Conservation (phyloP, 1,139 yeast genomes). For the Geotrichum carabidarum region DNA sequence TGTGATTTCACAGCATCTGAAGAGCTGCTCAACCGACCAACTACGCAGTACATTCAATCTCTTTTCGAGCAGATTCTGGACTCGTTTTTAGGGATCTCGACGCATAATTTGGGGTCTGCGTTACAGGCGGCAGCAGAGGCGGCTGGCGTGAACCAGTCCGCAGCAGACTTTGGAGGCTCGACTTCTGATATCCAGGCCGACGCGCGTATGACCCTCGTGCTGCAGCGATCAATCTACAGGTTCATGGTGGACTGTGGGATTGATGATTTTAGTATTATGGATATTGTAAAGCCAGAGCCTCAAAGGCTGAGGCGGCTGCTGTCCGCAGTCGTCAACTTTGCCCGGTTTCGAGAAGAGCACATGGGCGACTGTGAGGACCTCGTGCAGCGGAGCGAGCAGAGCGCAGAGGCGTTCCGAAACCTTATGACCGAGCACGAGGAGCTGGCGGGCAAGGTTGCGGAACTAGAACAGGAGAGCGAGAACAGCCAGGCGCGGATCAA, state of each 20-base stretch:
- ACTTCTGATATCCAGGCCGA: slow-evolving; percentile 27
- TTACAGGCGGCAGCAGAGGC: slow-evolving; percentile 28
- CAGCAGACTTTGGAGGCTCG: slow-evolving; percentile 36
- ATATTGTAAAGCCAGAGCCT: slow-evolving; percentile 66
- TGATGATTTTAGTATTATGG: slow-evolving; percentile 68
- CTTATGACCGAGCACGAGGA: slow-evolving; percentile 45
- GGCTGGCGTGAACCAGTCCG: slow-evolving; percentile 26
- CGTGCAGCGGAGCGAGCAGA: slow-evolving; percentile 51
- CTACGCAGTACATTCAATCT: slow-evolving; percentile 55
- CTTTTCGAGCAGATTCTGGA: slow-evolving; percentile 70
- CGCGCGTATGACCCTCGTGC: slow-evolving; percentile 45
- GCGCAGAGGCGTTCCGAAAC: slow-evolving; percentile 41
- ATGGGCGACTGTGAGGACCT: slow-evolving; percentile 63
- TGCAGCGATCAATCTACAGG: slow-evolving; percentile 55
- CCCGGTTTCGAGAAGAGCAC: slow-evolving; percentile 68
- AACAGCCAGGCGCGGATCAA: slow-evolving; percentile 38
- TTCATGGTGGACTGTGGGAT: slow-evolving; percentile 73
- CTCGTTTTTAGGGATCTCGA: slow-evolving; percentile 58
- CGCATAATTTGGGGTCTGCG: slow-evolving; percentile 41
- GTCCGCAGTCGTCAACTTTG: slow-evolving; percentile 82
- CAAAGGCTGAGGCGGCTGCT: slow-evolving; percentile 57
- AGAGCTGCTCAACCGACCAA: slow-evolving; percentile 60
- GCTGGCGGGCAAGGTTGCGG: slow-evolving; percentile 36
- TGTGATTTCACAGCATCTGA: slow-evolving; percentile 57
- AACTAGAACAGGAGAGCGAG: slow-evolving; percentile 28